Evolutionary conservation across 2,329 filamentous ascomycete genomes (phyloP).

Genomic region (Penicillium sp.): DNA sequence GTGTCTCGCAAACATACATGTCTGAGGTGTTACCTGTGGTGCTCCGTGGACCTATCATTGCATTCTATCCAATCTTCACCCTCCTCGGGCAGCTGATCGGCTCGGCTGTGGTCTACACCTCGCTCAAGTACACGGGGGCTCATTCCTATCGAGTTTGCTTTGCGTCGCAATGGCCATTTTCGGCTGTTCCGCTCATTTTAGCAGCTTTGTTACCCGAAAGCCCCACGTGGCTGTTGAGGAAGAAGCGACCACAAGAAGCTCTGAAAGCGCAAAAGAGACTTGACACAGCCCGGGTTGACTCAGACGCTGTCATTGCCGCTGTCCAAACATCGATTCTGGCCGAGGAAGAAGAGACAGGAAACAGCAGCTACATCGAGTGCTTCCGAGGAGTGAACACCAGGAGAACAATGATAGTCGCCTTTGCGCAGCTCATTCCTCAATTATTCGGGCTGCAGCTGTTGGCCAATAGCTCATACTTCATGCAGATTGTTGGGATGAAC

Average conservation of each 20-base stretch:
- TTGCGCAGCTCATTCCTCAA: slow-evolving; percentile 44
- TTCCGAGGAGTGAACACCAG: slow-evolving; percentile 22
- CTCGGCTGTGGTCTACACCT: slow-evolving; percentile 29
- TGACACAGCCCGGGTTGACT: slow-evolving; percentile 4
- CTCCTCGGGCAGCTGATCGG: slow-evolving; percentile 51
- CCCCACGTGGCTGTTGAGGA: slow-evolving; percentile 50
- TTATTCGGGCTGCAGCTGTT: slow-evolving; percentile 49
- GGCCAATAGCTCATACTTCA: slow-evolving; percentile 42
- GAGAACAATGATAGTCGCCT: slow-evolving; percentile 28
- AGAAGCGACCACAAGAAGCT: slow-evolving; percentile 35
- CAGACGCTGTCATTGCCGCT: slow-evolving; percentile 9
- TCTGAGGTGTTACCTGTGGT: slow-evolving; percentile 51
- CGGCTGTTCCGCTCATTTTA: slow-evolving; percentile 44
- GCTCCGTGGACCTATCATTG: slow-evolving; percentile 49
- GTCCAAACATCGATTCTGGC: slow-evolving; percentile 20
- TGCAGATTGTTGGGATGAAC: slow-evolving; percentile 29
- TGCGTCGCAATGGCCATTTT: slow-evolving; percentile 50
- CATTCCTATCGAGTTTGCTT: slow-evolving; percentile 37
- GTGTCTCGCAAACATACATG: slow-evolving; percentile 48
- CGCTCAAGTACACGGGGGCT: slow-evolving; percentile 23
- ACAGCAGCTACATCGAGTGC: slow-evolving; percentile 34
- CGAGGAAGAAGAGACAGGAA: slow-evolving; percentile 44
- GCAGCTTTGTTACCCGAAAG: slow-evolving; percentile 52
- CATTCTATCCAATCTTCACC: slow-evolving; percentile 51
- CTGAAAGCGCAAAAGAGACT: slow-evolving; percentile 16